A percentile compares a stretch with the other conserved stretches of the same genome.
Evolutionary conservation across 169 alveolate species (phyloP).

Genomic region (Eimeria necatrix): DNA sequence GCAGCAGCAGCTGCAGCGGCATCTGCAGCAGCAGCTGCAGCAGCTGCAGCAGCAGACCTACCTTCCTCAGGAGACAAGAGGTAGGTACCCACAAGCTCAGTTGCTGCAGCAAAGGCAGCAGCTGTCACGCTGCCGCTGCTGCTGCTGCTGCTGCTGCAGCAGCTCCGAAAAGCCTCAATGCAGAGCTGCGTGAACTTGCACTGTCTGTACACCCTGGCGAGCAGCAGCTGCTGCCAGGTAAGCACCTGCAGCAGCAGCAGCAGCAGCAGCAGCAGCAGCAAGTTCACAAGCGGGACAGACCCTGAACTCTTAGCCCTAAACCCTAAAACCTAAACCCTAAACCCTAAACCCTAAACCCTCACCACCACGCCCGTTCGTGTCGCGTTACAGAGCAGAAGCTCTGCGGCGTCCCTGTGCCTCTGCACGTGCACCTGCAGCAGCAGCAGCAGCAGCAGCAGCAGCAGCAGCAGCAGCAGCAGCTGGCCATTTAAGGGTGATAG

Average conservation of each 20-base stretch:
- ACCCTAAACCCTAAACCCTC: conserved; percentile 15
- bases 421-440: conserved; percentile 35
- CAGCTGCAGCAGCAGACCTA: too few species aligned
- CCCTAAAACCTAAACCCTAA: background rate
- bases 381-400: background rate
- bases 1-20: background rate
- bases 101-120: conserved; percentile 22
- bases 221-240: conserved; percentile 62
- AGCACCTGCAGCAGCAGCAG: conserved; percentile 53
- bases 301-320: background rate
- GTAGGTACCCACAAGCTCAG: background rate
- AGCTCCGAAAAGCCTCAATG: conserved; percentile 35
- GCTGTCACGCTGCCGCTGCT: conserved; percentile 56
- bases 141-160: conserved; percentile 64
- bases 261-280: conserved; percentile 1
- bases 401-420: conserved; percentile 26
- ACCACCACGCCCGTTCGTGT: background rate
- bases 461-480: conserved; percentile 33
- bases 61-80: background rate
- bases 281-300: background rate
- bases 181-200: conserved; percentile 35
- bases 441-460: conserved; percentile 60
- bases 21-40: too few species aligned
- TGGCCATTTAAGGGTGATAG: background rate
- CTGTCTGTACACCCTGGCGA: conserved; percentile 39